Evolutionary conservation across 2,329 filamentous ascomycete species (phyloP).

Genomic region (Neopestalotiopsis rosae): DNA sequence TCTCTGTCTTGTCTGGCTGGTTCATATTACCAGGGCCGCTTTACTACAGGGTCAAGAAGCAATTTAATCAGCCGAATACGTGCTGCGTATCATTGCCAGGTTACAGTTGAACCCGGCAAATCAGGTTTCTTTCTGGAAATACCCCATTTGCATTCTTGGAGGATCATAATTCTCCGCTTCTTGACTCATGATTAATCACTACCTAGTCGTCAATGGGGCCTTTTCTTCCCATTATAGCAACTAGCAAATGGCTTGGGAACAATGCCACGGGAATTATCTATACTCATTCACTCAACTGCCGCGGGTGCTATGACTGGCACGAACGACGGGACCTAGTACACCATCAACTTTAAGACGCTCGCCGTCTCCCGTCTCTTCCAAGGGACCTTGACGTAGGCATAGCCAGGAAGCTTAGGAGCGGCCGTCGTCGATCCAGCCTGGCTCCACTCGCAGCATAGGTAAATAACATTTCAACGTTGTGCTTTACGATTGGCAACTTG

Average conservation of each 20-base stretch:
- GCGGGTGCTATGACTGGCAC: neutral
- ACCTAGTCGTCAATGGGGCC: neutral
- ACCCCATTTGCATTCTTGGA: neutral
- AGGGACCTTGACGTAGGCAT: neutral
- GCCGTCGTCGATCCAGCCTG: neutral
- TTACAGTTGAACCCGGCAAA: neutral
- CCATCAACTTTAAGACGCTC: neutral
- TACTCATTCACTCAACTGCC: neutral
- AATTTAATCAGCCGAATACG: slow-evolving; percentile 1
- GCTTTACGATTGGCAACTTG: neutral
- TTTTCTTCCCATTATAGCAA: neutral
- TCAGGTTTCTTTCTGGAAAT: neutral
- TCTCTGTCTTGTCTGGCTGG: neutral
- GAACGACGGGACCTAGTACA: neutral
- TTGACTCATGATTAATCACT: neutral
- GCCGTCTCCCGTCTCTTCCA: neutral
- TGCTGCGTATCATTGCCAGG: neutral
- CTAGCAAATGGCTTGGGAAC: neutral
- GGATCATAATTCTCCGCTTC: neutral
- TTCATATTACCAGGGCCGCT: neutral
- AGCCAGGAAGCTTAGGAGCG: neutral
- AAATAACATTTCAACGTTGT: neutral
- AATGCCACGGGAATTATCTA: neutral
- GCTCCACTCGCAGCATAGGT: neutral
- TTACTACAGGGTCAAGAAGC: neutral